Evolutionary conservation across 2,329 filamentous ascomycete genomes (phyloP).

Genomic region (Xylariaceae sp.): DNA sequence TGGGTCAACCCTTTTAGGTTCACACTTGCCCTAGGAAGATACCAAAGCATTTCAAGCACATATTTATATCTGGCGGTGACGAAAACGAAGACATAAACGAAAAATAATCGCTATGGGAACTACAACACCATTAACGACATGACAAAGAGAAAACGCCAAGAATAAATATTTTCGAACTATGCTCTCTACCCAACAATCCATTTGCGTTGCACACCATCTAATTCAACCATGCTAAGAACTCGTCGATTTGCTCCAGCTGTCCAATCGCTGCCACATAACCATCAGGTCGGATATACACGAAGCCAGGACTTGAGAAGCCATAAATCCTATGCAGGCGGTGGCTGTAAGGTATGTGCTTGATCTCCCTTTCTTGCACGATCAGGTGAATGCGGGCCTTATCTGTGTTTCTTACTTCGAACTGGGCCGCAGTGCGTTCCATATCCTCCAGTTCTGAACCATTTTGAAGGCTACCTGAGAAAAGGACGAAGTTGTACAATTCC

Average conservation of each 20-base stretch:
- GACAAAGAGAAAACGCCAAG: too few species aligned
- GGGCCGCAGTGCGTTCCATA: background rate
- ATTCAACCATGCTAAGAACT: constrained; percentile 3
- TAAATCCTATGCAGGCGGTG: constrained; percentile 8
- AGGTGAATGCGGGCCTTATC: constrained; percentile 6
- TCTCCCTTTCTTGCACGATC: constrained; percentile 5
- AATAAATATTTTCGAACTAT: too few species aligned
- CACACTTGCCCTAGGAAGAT: too few species aligned
- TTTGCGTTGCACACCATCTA: background rate
- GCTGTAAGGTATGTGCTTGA: background rate
- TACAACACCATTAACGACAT: too few species aligned
- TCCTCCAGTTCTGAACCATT: background rate
- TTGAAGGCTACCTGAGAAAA: constrained; percentile 1
- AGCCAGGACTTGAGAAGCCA: constrained; percentile 16
- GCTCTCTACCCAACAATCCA: background rate
- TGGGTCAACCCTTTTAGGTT: too few species aligned
- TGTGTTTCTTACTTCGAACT: background rate
- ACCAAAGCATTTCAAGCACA: too few species aligned
- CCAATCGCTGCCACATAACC: constrained; percentile 12
- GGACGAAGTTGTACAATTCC: constrained; percentile 1
- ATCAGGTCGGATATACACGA: constrained; percentile 14
- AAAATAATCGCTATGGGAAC: too few species aligned
- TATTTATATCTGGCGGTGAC: too few species aligned
- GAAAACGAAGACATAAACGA: too few species aligned
- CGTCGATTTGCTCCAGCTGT: background rate